phyloP scores from a whole-genome alignment of 805 yeast genomes.

The Isabelozyma rhagii region DNA sequence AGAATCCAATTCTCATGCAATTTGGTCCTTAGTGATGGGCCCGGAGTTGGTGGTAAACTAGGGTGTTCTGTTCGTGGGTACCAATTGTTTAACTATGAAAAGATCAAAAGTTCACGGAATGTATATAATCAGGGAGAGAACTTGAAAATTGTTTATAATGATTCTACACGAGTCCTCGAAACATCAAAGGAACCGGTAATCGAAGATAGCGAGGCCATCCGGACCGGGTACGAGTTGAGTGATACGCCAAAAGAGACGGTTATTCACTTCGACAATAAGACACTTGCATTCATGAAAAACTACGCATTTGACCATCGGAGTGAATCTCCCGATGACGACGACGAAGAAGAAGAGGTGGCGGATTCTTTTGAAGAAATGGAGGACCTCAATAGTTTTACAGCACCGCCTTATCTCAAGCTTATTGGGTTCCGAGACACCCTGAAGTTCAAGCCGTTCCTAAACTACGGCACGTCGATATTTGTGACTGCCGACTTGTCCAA shows the following conservation, averaged over 20 bases:
- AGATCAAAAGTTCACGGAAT: constrained; percentile 44
- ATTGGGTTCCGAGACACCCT: constrained; percentile 60
- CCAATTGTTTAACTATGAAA: constrained; percentile 56
- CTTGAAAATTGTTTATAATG: constrained; percentile 50
- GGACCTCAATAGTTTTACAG: constrained; percentile 13
- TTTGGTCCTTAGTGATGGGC: constrained; percentile 51
- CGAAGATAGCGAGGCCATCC: constrained; percentile 30
- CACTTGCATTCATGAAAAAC: constrained; percentile 24
- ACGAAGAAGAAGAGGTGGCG: constrained; percentile 11
- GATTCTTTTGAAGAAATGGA: constrained; percentile 14
- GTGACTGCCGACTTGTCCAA: constrained; percentile 61
- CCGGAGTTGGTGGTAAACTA: constrained; percentile 34
- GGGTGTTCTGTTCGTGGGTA: constrained; percentile 72
- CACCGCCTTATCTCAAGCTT: constrained; percentile 54
- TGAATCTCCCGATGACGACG: constrained; percentile 3
- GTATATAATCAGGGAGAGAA: constrained; percentile 54
- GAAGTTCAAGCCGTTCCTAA: constrained; percentile 49
- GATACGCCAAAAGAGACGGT: constrained; percentile 16
- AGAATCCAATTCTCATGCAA: constrained; percentile 63
- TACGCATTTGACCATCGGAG: constrained; percentile 34
- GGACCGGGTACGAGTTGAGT: constrained; percentile 21
- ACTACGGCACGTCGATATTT: constrained; percentile 54
- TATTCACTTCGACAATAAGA: constrained; percentile 22
- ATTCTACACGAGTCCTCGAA: constrained; percentile 35
- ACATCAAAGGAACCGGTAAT: constrained; percentile 43